These are phyloP conservation scores for Peronospora farinosa DNA, from an alignment of 352 stramenopile species.

Conservation along the genomic window DNA sequence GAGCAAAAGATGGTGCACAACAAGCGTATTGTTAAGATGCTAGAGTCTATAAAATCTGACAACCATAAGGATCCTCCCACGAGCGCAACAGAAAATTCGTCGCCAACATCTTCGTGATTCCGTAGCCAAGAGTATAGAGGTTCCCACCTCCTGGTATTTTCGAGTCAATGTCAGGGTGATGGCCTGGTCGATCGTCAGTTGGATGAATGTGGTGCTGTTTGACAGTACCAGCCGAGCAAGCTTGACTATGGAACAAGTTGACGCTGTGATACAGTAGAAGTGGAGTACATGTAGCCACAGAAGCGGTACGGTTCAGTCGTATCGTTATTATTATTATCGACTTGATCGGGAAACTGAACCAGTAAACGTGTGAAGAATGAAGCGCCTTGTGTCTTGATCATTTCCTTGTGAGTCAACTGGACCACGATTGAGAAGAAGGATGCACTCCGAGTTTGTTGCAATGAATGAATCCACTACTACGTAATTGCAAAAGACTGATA, in stretches of 20 bases:
- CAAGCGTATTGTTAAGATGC: conserved; percentile 61
- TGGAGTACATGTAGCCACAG: conserved; percentile 12
- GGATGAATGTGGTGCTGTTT: conserved; percentile 1
- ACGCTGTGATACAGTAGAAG: conserved; percentile 20
- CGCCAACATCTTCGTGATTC: conserved; percentile 29
- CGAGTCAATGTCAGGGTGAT: conserved; percentile 7
- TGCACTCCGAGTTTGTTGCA: not conserved
- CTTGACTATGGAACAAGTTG: conserved; percentile 4
- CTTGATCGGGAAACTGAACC: conserved; percentile 11
- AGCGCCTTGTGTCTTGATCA: conserved; percentile 3
- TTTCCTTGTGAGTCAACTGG: not conserved
- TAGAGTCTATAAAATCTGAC: conserved; percentile 60
- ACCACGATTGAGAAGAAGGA: not conserved
- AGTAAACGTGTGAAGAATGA: conserved; percentile 23
- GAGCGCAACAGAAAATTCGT: conserved; percentile 26
- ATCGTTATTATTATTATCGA: conserved; percentile 36
- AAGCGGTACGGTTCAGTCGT: conserved; percentile 13
- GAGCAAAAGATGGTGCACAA: conserved; percentile 48
- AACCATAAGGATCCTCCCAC: conserved; percentile 54
- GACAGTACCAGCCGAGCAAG: conserved; percentile 5
- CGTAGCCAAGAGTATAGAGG: conserved; percentile 1
- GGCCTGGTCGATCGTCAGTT: conserved; percentile 9
- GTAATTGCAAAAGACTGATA: conserved; percentile 15
- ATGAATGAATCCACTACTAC: not conserved
- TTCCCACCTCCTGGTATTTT: conserved; percentile 8